Conservation (phyloP, 2,329 filamentous ascomycete species). For the Colletotrichum magnum region DNA sequence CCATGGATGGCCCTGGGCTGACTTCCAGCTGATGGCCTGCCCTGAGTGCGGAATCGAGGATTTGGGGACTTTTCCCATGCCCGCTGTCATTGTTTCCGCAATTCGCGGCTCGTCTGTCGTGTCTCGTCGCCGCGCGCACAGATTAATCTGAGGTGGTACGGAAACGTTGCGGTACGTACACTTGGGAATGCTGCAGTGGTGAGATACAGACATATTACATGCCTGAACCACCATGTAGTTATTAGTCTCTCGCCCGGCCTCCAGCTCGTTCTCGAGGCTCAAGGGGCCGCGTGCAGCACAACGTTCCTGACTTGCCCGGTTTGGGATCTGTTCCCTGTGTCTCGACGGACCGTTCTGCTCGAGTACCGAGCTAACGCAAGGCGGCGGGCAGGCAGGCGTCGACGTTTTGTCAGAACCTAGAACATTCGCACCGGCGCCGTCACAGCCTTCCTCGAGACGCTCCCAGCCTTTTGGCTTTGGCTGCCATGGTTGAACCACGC, state of each 20-base stretch:
- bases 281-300: slow-evolving; percentile 16
- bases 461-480: slow-evolving; percentile 18
- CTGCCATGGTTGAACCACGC: slow-evolving; percentile 5
- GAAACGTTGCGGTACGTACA: neutral
- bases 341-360: slow-evolving; percentile 12
- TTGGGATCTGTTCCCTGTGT: slow-evolving; percentile 29
- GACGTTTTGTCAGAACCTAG: slow-evolving; percentile 29
- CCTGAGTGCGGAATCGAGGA: neutral
- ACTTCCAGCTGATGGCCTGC: slow-evolving; percentile 1
- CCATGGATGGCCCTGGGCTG: slow-evolving; percentile 15
- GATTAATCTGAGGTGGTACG: neutral
- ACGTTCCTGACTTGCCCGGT: slow-evolving; percentile 35
- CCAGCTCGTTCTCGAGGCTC: neutral
- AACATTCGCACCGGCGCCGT: slow-evolving; percentile 32
- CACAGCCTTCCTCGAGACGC: slow-evolving; percentile 12
- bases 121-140: slow-evolving; percentile 1
- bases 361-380: slow-evolving; percentile 32
- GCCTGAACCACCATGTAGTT: slow-evolving; percentile 1
- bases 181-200: slow-evolving; percentile 1
- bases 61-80: slow-evolving; percentile 12
- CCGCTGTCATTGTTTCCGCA: slow-evolving; percentile 24
- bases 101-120: slow-evolving; percentile 31
- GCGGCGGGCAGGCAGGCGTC: slow-evolving; percentile 21
- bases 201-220: slow-evolving; percentile 7
- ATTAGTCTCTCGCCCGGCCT: neutral